Evolutionary conservation across 257 asterid species (phyloP), one percentile per base, ranked within the genome.

Genomic region (Lavandula angustifolia): DNA sequence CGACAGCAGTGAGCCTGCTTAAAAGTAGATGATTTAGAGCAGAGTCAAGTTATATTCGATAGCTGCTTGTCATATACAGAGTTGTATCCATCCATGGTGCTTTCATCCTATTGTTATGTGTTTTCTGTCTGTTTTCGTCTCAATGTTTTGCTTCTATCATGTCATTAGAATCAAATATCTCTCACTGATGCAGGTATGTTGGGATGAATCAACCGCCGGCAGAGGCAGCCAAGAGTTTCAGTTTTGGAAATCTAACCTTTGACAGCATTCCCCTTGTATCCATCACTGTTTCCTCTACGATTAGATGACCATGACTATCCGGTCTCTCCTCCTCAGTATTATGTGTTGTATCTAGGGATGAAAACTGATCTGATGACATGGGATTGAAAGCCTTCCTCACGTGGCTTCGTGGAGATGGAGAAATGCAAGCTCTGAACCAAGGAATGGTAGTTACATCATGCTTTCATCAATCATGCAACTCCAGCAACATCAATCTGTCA

Each of bases 171-270:
- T 32, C 32, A 38, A 13, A 62, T 33, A 17, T 66, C 38, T 40
- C 43, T 43, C 4, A 56, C 38, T 17, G 31, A 18, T 80, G 68
- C 71, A 88, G 94, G 96, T 88, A 55, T 91, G 96, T 6, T 88
- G 96, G 96, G 96, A 88, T 32, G 96, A 88, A 63, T 88, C 96
- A 16, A 82, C 95, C 3, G 87, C 96, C 27, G 96, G 96, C 29
- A 88, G 56, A 79, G 82, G 73, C 96, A 84, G 72, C 89, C 84
- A 16, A 75, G 95, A 76, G 96, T 85, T 49, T 88, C 96, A 35
- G 83, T 88, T 61, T 88, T 94, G 96, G 94, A 88, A 74, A 84
- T 88, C 13, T 94, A 88, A 76, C 94, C 96, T 64, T 68, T 88
- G 46, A 85, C 91, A 7, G 79, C 96, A 40, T 88, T 84, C 78